phyloP scores from a whole-genome alignment of 768 basidiomycete species.

The Dictyophora rubrovolvata region DNA sequence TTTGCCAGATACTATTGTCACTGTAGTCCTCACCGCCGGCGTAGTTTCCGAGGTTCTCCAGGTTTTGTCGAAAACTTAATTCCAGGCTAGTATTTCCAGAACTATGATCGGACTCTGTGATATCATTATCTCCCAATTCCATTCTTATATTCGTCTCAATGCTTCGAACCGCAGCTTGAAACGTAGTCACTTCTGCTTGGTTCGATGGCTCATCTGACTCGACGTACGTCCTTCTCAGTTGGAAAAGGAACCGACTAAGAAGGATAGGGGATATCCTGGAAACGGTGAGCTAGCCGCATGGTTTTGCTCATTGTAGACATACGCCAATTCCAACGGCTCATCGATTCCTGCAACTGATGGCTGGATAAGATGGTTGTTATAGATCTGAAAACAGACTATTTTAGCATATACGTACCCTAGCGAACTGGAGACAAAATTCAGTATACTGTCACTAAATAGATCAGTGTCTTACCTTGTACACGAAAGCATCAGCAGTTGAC shows the following conservation, averaged over 20 bases:
- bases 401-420: neutral
- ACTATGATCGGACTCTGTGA: too few species aligned
- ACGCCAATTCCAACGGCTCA: neutral
- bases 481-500: neutral
- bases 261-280: neutral
- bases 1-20: too few species aligned
- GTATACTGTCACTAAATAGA: neutral
- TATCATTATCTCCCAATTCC: too few species aligned
- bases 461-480: neutral
- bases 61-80: too few species aligned
- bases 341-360: neutral
- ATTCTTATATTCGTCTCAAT: too few species aligned
- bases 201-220: too few species aligned
- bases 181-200: too few species aligned
- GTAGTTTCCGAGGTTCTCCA: too few species aligned
- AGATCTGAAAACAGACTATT: neutral
- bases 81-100: too few species aligned
- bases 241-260: neutral
- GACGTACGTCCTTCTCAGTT: neutral
- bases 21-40: too few species aligned
- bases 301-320: neutral
- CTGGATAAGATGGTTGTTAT: neutral
- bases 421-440: neutral
- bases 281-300: neutral
- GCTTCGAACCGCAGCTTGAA: too few species aligned